Base-by-base conservation (phyloP, 768 basidiomycete genomes). In the Kwoniella botswanensis region DNA sequence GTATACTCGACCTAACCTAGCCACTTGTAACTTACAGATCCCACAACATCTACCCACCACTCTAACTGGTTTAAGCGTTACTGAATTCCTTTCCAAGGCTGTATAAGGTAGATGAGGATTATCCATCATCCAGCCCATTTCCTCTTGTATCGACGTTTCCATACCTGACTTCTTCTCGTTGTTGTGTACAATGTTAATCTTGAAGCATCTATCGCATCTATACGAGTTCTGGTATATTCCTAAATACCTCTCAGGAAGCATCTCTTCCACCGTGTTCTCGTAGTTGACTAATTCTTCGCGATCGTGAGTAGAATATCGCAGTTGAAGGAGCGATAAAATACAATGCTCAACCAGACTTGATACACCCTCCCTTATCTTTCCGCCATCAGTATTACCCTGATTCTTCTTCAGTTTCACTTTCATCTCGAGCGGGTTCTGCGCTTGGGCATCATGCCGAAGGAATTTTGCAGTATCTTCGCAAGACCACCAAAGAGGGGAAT, bases 121-220 rank as follows among this genome's bases (percentile, higher is more conserved):
- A 50, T 50, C 4, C 18, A 50, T 15, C 46, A 3, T 50, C 46
- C 46, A 50, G 12, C 46, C 46, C 0, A 50, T 0, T 50, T 50
- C 46, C 46, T 50, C 18, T 0, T 0, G 10, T 50, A 50, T 1
- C 6, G 35, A 35, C 46, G 46, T 18, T 50, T 15, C 18, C 1
- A 1, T 18, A 1, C 46, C 18, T 13, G 12, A 15, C 0, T 50
- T 15, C 46, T 1, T 2, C 1, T 50, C 46, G 12, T 17, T 6
- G 13, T 50, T 13, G 17, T 50, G 13, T 50, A 50, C 1, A 1
- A 50, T 18, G 0, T 15, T 18, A 22, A 61, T 1, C 43, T 22
- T 22, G 11, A 5, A 61, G 43, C 59, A 61, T 21, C 35, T 61
- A n/a, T 61, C 59, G 43, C 59, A 61, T 26, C 17, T 21, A 61